These are phyloP conservation scores for Rutstroemia sp. DNA, from an alignment of 2,329 filamentous ascomycete species.

Conservation along the genomic window DNA sequence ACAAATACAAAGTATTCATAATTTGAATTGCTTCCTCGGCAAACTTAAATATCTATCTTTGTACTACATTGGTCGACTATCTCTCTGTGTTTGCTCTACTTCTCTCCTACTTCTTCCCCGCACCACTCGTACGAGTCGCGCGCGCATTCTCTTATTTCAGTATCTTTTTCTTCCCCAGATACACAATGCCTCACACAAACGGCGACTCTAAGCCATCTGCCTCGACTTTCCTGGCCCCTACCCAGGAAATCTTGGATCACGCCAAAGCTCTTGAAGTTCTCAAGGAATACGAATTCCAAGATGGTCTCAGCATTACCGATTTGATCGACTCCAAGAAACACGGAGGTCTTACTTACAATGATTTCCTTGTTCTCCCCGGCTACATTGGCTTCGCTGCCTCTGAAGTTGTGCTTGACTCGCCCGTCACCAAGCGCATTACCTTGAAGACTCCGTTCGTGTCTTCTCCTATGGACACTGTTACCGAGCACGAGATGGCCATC, in stretches of 20 bases:
- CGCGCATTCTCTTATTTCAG: neutral
- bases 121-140: neutral
- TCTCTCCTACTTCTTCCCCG: constrained; percentile 19
- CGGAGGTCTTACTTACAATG: constrained; percentile 96
- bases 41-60: neutral
- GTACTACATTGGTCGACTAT: constrained; percentile 31
- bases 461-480: constrained; percentile 99
- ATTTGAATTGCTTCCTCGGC: constrained; percentile 32
- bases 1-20: constrained; percentile 18
- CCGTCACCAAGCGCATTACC: constrained; percentile 89
- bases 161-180: neutral
- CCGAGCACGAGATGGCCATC: constrained; percentile 98
- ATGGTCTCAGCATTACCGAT: constrained; percentile 82
- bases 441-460: constrained; percentile 96
- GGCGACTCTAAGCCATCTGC: constrained; percentile 41
- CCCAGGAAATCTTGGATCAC: constrained; percentile 53
- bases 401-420: constrained; percentile 79
- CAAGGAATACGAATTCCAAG: constrained; percentile 68
- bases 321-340: constrained; percentile 87
- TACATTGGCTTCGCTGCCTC: constrained; percentile 97
- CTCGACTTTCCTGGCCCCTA: constrained; percentile 37
- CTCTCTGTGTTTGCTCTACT: constrained; percentile 19
- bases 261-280: constrained; percentile 72
- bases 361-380: constrained; percentile 92
- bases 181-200: constrained; percentile 65